A percentile compares a stretch with the other conserved stretches of the same genome.
These are phyloP conservation scores for Annona cherimola DNA, from an alignment of 164 flowering plant species.

Conservation along the genomic window DNA sequence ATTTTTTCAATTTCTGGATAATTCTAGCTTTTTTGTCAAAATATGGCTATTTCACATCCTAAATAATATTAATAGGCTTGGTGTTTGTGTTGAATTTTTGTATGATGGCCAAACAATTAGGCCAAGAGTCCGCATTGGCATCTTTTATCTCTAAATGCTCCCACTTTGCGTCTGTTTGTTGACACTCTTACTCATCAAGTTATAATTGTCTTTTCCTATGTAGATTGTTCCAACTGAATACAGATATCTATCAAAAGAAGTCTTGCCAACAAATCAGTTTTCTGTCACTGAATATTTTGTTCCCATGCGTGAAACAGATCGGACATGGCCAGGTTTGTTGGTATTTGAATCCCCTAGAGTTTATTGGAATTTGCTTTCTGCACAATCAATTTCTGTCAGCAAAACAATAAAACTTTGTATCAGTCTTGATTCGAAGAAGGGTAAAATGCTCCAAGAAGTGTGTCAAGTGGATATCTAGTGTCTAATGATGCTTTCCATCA, in stretches of 20 bases:
- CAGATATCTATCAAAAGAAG: constrained; percentile 77
- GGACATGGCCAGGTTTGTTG: constrained; percentile 91
- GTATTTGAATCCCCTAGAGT: not conserved
- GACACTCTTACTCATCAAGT: not conserved
- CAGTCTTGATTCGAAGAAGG: not conserved
- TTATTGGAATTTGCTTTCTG: not conserved
- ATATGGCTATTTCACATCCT: too few species aligned
- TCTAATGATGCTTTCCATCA: not conserved
- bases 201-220: constrained; percentile 14
- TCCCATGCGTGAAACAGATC: constrained; percentile 60
- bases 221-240: constrained; percentile 96
- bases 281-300: constrained; percentile 93
- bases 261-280: constrained; percentile 89
- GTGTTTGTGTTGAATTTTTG: too few species aligned
- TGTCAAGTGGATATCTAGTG: not conserved
- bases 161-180: not conserved
- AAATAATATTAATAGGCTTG: too few species aligned
- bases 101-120: too few species aligned
- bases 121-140: too few species aligned
- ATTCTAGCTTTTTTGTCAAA: too few species aligned
- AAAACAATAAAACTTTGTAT: not conserved
- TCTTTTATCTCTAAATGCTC: too few species aligned
- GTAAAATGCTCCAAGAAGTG: not conserved
- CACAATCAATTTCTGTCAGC: not conserved
- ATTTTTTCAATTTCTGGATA: too few species aligned